A percentile compares a stretch with the other conserved stretches of the same genome.
Conservation (phyloP, 179 eudicot species). For the Gypsophila paniculata region DNA sequence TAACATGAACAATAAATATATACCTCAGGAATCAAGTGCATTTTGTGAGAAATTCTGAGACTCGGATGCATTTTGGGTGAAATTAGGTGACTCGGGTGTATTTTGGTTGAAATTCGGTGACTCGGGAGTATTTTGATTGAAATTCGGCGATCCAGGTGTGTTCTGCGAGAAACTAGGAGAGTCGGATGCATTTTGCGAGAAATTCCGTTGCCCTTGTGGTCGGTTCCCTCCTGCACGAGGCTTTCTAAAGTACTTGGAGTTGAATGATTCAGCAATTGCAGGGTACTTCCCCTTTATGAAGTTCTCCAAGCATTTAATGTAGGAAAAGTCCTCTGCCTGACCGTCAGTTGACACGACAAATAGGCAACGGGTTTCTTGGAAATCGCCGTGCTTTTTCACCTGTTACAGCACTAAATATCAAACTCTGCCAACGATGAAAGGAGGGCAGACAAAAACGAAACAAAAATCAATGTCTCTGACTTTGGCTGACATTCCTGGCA, state of each 20-base stretch:
- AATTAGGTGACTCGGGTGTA: background rate
- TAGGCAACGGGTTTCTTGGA: slow-evolving; percentile 75
- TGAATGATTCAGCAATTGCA: slow-evolving; percentile 57
- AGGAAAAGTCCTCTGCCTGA: slow-evolving; percentile 67
- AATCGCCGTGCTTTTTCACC: slow-evolving; percentile 59
- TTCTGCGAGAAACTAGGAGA: slow-evolving; percentile 1
- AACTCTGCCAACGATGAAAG: slow-evolving; percentile 7
- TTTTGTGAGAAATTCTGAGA: background rate
- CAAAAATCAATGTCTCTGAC: background rate
- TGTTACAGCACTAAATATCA: slow-evolving; percentile 31
- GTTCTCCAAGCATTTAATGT: slow-evolving; percentile 67
- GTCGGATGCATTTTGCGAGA: slow-evolving; percentile 1
- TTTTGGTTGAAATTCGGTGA: slow-evolving; percentile 4
- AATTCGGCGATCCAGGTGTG: background rate
- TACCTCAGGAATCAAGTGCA: slow-evolving; percentile 15
- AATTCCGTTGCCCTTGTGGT: slow-evolving; percentile 16
- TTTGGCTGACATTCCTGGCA: background rate
- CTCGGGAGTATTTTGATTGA: background rate
- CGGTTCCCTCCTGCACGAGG: slow-evolving; percentile 16
- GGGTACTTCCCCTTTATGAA: slow-evolving; percentile 56
- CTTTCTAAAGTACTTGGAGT: slow-evolving; percentile 55
- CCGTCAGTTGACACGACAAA: slow-evolving; percentile 67
- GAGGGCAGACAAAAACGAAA: background rate
- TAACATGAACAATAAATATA: background rate
- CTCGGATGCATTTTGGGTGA: background rate